Conservation (phyloP, 2,329 filamentous ascomycete species). For the Monascus ruber region DNA sequence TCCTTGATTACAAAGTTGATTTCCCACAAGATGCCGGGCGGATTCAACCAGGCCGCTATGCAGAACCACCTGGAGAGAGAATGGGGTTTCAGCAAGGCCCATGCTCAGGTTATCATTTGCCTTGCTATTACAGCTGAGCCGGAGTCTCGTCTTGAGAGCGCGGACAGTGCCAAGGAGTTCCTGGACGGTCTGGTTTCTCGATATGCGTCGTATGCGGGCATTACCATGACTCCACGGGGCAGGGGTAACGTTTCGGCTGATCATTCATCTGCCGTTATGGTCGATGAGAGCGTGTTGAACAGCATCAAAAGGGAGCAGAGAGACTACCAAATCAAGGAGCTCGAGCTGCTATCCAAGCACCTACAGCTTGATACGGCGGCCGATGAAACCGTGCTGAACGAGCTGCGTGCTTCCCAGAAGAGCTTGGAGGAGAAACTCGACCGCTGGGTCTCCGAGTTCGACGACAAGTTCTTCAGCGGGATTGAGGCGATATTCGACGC, state of each 20-base stretch:
- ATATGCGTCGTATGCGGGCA: conserved; percentile 8
- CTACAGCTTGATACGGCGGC: conserved; percentile 1
- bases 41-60: conserved; percentile 12
- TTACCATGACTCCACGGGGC: conserved; percentile 2
- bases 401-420: not conserved
- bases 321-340: too few species aligned
- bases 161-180: conserved; percentile 9
- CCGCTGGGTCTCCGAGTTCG: conserved; percentile 18
- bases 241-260: not conserved
- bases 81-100: conserved; percentile 16
- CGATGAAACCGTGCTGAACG: not conserved
- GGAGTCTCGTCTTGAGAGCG: conserved; percentile 6
- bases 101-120: conserved; percentile 9
- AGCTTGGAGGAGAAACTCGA: conserved; percentile 10
- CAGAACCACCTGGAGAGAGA: conserved; percentile 11
- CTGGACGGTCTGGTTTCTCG: conserved; percentile 10
- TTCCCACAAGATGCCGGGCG: conserved; percentile 18
- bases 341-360: too few species aligned
- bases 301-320: too few species aligned
- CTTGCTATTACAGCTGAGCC: conserved; percentile 15
- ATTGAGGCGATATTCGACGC: conserved; percentile 19
- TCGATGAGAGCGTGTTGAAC: too few species aligned
- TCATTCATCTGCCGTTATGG: too few species aligned
- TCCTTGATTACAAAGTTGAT: conserved; percentile 18
- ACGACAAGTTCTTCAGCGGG: conserved; percentile 17